Base-by-base conservation (phyloP, 1,139 yeast genomes). In the Debaryomyces coudertii region DNA sequence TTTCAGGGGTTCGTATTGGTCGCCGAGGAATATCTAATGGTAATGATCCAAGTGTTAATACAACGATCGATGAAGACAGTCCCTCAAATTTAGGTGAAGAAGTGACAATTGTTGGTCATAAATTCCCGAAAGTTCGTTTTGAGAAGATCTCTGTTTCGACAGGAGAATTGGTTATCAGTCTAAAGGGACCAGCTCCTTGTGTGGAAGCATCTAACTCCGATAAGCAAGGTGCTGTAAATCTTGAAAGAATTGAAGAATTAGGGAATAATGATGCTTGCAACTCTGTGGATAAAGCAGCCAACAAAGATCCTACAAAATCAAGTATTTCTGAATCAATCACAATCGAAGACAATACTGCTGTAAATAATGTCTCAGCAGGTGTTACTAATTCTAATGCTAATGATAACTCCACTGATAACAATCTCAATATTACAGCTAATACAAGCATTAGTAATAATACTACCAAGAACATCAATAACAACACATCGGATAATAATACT, bases 81-180 rank as follows among this genome's bases (percentile, higher is more conserved):
- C 90, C 86, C 2, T 79, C 83, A 14, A 89, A 88, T 57, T 66
- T 92, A 18, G 97, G 96, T 4, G 97, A 90, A 63, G 98, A 93
- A 61, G 92, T 92, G 1, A 86, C 95, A 53, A 74, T 82, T 25
- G 93, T 92, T 7, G 97, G 97, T 1, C 93, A 87, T 57, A 89
- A 88, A 56, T 90, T 93, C 60, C 96, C 97, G 1, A 88, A 87
- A 53, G 79, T 93, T 2, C 71, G 85, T 3, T 92, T 93, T 61
- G 98, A 93, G 56, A 83, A 84, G 57, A 90, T 93, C 6, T 84
- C 93, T 1, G 96, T 93, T 0, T 82, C 95, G 0, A 86, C 95
- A 0, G 97, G 98, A 28, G 85, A 79, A 34, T 69, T 92, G 47
- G 82, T 84, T 1, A 66, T 93, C 7, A 84, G 96, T 28, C 65